Conservation (phyloP, 1,284 basidiomycete genomes). For the Malassezia vespertilionis region DNA sequence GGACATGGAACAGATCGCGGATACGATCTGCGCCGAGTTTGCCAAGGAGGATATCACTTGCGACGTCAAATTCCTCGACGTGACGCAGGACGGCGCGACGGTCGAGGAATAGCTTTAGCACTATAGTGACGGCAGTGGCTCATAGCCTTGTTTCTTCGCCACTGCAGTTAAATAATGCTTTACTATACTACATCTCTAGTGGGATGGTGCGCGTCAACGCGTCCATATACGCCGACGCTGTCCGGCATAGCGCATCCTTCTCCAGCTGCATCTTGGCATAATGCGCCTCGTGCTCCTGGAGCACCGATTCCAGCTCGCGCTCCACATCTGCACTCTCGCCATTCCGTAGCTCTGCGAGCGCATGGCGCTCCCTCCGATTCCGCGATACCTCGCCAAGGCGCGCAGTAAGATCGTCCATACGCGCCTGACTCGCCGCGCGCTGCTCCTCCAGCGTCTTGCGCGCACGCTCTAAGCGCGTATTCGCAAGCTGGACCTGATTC, state of each 20-base stretch:
- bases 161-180: too few species aligned
- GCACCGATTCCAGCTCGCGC: conserved; percentile 11
- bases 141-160: too few species aligned
- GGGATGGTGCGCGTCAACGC: conserved; percentile 16
- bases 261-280: conserved; percentile 14
- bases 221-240: conserved; percentile 14
- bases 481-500: conserved; percentile 11
- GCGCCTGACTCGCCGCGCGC: conserved; percentile 16
- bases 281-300: conserved; percentile 13
- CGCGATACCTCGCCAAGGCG: conserved; percentile 12
- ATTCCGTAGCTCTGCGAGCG: conserved; percentile 5
- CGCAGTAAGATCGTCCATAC: conserved; percentile 9
- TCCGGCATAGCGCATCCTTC: conserved; percentile 13
- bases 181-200: too few species aligned
- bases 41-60: conserved; percentile 33
- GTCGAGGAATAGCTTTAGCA: conserved; percentile 22
- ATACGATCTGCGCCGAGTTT: conserved; percentile 37
- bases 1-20: conserved; percentile 29
- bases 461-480: conserved; percentile 7
- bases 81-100: conserved; percentile 34
- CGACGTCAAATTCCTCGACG: conserved; percentile 32
- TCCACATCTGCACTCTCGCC: conserved; percentile 11
- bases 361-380: conserved; percentile 13
- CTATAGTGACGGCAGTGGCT: too few species aligned
- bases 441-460: conserved; percentile 23